Evolutionary conservation across 208 protist species (phyloP), one percentile per base, ranked within the genome.

Genomic region (Leishmania guyanensis): DNA sequence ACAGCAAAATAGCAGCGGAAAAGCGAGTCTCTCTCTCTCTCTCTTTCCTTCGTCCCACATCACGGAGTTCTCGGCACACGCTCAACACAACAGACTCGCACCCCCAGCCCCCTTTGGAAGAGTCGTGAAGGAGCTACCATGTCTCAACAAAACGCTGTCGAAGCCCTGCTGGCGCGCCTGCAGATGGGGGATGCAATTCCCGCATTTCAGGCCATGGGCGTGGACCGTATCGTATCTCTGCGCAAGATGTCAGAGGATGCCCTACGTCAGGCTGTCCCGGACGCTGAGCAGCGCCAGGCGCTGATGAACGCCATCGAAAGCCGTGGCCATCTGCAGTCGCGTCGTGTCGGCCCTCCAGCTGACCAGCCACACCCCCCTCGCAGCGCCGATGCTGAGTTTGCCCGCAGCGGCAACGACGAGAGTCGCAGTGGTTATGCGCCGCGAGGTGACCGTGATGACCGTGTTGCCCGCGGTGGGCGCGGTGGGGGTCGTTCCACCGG

Each of bases 231-330:
- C 71, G 85, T 97, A 16, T 86, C 82, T 36, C 90, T 98, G 58
- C 90, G 93, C 64, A 90, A 90, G 77, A 84, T 98, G 69, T 88
- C 86, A 26, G 92, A 95, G 56, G 88, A 89, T 1, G 83, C 95
- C 22, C 87, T 97, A 43, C 77, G 80, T n/a, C 76, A 88, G 53
- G 86, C 85, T n/a, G 85, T 98, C 62, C 93, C 95, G 9, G 92
- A 98, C 79, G 84, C 89, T 50, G 88, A 84, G 79, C 86, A 96
- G 84, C 89, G 94, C 36, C 65, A 90, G 56, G 48, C 54, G 5
- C 89, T 98, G 29, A 84, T 93, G 56, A 84, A 96, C 60, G 90
- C 92, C 64, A 94, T 98, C 78, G 90, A 76, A 73, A 93, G 87
- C 81, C 93, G 93, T 78, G 94, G 86, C 39, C 75, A 87, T 68